A percentile compares a stretch with the other conserved stretches of the same genome.
phyloP scores from a whole-genome alignment of 176 grass and related monocot species.

The Rhynchospora breviuscula region DNA sequence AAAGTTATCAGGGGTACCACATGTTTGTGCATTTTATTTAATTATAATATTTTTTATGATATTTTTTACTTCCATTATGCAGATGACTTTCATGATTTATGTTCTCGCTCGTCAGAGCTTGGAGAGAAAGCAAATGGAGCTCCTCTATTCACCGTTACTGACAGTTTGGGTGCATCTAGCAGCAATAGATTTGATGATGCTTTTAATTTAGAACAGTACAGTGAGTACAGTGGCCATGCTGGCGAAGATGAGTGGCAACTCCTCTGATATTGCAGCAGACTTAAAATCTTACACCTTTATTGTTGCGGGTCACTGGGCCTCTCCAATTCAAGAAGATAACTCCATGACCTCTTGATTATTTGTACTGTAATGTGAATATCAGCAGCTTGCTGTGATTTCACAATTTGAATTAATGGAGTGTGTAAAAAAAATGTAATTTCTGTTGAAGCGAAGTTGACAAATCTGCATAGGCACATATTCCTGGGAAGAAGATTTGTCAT shows the following conservation, averaged over 20 bases:
- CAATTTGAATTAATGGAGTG: not conserved
- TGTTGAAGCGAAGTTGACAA: not conserved
- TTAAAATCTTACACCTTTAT: not conserved
- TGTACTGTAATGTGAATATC: slow-evolving; percentile 14
- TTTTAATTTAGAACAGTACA: slow-evolving; percentile 33
- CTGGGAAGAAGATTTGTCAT: not conserved
- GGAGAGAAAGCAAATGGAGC: slow-evolving; percentile 67
- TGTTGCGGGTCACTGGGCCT: not conserved
- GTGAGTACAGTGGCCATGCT: slow-evolving; percentile 35
- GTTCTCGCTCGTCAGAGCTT: slow-evolving; percentile 57
- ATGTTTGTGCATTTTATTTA: not conserved
- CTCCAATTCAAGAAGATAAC: not conserved
- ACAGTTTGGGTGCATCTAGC: slow-evolving; percentile 25
- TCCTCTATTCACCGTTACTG: slow-evolving; percentile 73
- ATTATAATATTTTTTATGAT: not conserved
- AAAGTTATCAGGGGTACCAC: not conserved
- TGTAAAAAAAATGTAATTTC: slow-evolving; percentile 5
- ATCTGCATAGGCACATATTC: not conserved
- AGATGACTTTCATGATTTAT: slow-evolving; percentile 94
- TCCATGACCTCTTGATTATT: not conserved
- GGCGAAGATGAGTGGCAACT: slow-evolving; percentile 87
- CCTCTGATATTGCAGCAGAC: slow-evolving; percentile 34
- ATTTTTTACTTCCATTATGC: not conserved
- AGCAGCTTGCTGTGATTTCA: not conserved
- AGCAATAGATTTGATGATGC: slow-evolving; percentile 21